Base-by-base conservation (phyloP, 345 rosid species). In the Acer negundo region DNA sequence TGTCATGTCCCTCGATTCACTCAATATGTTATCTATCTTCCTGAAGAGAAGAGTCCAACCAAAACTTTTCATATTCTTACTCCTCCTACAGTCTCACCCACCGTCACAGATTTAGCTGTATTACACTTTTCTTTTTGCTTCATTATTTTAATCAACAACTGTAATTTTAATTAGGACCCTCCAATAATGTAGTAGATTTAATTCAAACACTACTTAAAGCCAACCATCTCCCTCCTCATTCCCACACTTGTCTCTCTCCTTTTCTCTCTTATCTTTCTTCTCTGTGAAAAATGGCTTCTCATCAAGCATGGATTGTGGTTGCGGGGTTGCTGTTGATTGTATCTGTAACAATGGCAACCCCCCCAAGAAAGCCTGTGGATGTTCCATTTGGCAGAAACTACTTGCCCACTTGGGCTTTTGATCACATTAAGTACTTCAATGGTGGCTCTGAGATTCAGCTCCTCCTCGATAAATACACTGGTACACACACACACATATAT, bases 371-470 rank as follows among this genome's bases (percentile, higher is more conserved):
- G 80, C 87, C 98, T 11, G 80, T 90, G 3, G 80, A 81, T 3
- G 95, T 94, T 74, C 85, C 95, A 4, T 94, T 94, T 55, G 89
- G 90, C 0, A 84, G 98, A 72, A 94, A 94, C 90, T 94, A 94
- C 28, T 46, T 70, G 53, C 97, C 97, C 16, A 92, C 97, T 15
- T 94, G 98, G 95, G 95, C 97, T 78, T 92, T 91, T 77, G 98
- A 94, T 81, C 98, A 94, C 86, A 94, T 94, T 72, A 92, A 90
- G 83, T 90, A 92, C 86, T 81, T 80, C 87, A 90, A 84, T 20
- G 94, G 94, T 44, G 95, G 97, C 20, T 85, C 87, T 55, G 85
- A 92, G 76, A 90, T 94, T 58, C 88, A 90, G 77, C 98, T 94
- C 53, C 61, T 65, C 62, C 84, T 94, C 7, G 97, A 94, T 74